Percentiles rank a stretch among this genome's conserved stretches.
Conservation (phyloP, 1,284 basidiomycete genomes). For the Bondarzewia mesenterica region DNA sequence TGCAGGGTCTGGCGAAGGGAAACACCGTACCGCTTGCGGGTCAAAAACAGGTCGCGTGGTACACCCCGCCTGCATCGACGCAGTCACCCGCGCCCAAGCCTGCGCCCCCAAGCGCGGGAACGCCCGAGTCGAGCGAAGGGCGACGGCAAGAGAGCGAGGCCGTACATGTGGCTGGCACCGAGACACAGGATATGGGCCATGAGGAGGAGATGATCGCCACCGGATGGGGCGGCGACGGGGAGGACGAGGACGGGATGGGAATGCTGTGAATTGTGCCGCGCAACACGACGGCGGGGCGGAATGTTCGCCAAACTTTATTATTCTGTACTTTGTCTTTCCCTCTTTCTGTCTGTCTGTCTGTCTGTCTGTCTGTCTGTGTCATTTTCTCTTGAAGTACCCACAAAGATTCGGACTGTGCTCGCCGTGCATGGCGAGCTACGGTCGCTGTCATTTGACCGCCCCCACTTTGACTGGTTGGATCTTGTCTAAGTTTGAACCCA, state of each 20-base stretch:
- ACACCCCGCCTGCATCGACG: constrained; percentile 28
- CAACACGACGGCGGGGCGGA: background rate
- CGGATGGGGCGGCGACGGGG: constrained; percentile 19
- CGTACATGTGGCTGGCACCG: background rate
- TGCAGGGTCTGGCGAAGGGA: constrained; percentile 69
- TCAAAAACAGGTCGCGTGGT: constrained; percentile 59
- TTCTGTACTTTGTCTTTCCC: constrained; percentile 2
- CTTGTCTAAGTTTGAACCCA: too few species aligned
- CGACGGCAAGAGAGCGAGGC: background rate
- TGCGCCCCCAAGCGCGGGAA: background rate
- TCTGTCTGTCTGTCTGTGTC: too few species aligned
- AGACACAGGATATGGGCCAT: background rate
- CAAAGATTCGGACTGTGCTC: too few species aligned
- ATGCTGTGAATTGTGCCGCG: constrained; percentile 14
- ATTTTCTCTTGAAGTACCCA: too few species aligned
- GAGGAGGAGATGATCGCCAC: constrained; percentile 13
- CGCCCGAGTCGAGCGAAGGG: background rate
- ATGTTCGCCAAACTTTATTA: background rate
- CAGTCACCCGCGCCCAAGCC: constrained; percentile 12
- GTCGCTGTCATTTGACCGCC: too few species aligned
- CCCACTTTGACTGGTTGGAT: too few species aligned
- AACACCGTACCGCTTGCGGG: constrained; percentile 54
- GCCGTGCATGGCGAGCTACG: too few species aligned
- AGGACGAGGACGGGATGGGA: constrained; percentile 20
- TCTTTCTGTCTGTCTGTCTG: too few species aligned